phyloP scores from a whole-genome alignment of 2,329 filamentous ascomycete genomes.

The Ophiostoma perfectum region DNA sequence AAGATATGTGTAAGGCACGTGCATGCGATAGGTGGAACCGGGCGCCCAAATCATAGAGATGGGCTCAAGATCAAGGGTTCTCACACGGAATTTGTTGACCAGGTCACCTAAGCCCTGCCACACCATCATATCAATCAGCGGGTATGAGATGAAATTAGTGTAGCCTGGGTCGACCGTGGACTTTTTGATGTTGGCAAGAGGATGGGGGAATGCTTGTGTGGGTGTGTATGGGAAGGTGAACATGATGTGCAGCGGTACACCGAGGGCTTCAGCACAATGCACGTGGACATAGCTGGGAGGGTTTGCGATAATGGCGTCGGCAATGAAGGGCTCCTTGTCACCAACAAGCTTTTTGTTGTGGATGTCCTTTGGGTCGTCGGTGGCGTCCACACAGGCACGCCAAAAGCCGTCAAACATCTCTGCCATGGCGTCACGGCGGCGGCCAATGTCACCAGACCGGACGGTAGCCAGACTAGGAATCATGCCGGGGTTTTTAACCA shows the following conservation, averaged over 20 bases:
- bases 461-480: constrained; percentile 70
- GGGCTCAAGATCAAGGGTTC: constrained; percentile 64
- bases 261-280: constrained; percentile 72
- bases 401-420: constrained; percentile 82
- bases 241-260: constrained; percentile 76
- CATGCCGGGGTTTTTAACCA: constrained; percentile 78
- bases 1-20: constrained; percentile 70
- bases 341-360: constrained; percentile 62
- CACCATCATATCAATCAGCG: constrained; percentile 77
- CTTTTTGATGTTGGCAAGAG: constrained; percentile 67
- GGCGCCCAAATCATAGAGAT: constrained; percentile 74
- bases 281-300: constrained; percentile 73
- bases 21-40: constrained; percentile 64
- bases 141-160: constrained; percentile 76
- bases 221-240: constrained; percentile 82
- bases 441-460: constrained; percentile 65
- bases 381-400: constrained; percentile 69
- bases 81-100: constrained; percentile 66
- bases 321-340: constrained; percentile 55
- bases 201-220: constrained; percentile 70
- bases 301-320: constrained; percentile 80
- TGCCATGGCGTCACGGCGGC: constrained; percentile 63
- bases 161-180: constrained; percentile 67
- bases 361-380: constrained; percentile 60
- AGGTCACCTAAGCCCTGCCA: constrained; percentile 85